These are phyloP conservation scores for Chytriomyces confervae DNA, from an alignment of 192 early-diverging fungal genomes.

Conservation along the genomic window DNA sequence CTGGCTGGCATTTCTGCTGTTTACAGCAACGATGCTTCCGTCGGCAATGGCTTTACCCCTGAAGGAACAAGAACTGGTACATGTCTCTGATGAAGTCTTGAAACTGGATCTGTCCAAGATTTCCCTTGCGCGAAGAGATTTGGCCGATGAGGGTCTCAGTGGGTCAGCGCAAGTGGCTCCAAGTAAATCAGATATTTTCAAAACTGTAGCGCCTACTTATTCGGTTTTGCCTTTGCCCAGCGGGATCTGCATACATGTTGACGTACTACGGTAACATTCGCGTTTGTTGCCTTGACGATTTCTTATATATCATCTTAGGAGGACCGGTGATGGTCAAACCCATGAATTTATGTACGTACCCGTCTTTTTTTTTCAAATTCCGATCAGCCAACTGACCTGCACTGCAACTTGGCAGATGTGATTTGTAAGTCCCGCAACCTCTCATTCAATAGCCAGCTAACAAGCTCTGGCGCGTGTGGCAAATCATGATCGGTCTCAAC, in stretches of 20 bases:
- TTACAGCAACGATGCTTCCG: too few species aligned
- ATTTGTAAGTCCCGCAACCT: slow-evolving; percentile 16
- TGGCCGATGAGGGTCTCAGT: too few species aligned
- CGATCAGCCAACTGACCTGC: neutral
- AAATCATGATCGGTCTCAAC: neutral
- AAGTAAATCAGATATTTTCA: too few species aligned
- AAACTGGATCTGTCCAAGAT: too few species aligned
- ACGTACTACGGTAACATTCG: slow-evolving; percentile 22
- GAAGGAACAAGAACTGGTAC: too few species aligned
- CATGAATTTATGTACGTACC: slow-evolving; percentile 20
- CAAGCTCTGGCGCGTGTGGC: neutral
- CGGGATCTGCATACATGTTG: slow-evolving; percentile 33
- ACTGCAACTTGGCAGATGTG: slow-evolving; percentile 3
- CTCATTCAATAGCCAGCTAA: neutral
- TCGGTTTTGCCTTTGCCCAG: neutral
- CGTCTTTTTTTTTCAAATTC: slow-evolving; percentile 5
- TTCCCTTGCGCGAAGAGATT: too few species aligned
- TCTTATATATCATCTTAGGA: slow-evolving; percentile 6
- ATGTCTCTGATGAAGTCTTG: too few species aligned
- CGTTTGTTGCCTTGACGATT: neutral
- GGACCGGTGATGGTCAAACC: slow-evolving; percentile 4
- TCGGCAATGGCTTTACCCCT: too few species aligned
- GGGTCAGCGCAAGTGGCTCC: too few species aligned
- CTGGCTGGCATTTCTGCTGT: too few species aligned
- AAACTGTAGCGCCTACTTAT: too few species aligned